These are phyloP conservation scores for Aspergillus cavernicola DNA, from an alignment of 495 filamentous ascomycete genomes.

Conservation along the genomic window DNA sequence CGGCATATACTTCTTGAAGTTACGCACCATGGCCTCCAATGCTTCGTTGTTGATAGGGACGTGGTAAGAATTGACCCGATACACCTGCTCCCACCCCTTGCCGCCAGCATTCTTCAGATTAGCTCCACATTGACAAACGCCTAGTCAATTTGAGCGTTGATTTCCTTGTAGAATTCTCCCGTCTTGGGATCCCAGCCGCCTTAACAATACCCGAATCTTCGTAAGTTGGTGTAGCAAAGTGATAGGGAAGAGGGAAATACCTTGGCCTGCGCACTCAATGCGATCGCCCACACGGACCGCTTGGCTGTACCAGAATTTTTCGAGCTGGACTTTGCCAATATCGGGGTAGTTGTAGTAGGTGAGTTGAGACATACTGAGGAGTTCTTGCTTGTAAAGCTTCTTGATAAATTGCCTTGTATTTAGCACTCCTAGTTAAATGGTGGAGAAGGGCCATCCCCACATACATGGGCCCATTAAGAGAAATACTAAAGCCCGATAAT, in stretches of 20 bases:
- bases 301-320: constrained; percentile 48
- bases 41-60: constrained; percentile 36
- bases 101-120: constrained; percentile 48
- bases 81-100: constrained; percentile 57
- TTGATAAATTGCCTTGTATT: constrained; percentile 25
- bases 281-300: no score
- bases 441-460: constrained; percentile 23
- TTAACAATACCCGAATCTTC: constrained; percentile 19
- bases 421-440: constrained; percentile 17
- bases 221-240: no score
- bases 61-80: constrained; percentile 46
- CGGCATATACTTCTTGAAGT: constrained; percentile 49
- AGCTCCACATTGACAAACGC: constrained; percentile 52
- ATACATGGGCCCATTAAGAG: constrained; percentile 28
- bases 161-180: constrained; percentile 29
- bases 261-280: no score
- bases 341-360: no score
- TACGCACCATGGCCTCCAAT: constrained; percentile 38
- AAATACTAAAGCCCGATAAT: constrained; percentile 28
- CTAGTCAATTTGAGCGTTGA: constrained; percentile 48
- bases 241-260: no score
- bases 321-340: no score
- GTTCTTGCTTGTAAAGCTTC: no score
- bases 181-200: constrained; percentile 50
- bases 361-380: no score